Evolutionary conservation across 257 asterid species (phyloP).

Genomic region (Solanum virginianum): DNA sequence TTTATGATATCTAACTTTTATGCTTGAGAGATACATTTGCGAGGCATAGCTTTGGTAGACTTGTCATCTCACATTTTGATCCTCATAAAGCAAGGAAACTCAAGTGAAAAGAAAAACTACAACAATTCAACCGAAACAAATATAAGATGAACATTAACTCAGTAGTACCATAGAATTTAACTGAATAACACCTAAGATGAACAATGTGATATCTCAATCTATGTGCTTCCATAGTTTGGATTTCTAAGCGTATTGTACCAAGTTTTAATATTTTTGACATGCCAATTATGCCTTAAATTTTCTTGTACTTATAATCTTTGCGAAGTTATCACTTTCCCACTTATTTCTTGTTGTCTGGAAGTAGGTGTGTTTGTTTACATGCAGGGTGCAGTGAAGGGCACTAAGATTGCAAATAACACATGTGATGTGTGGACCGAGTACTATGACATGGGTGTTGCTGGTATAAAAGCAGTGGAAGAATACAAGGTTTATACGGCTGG

Average conservation of each 20-base stretch:
- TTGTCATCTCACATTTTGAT: background rate
- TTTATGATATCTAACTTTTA: background rate
- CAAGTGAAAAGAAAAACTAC: background rate
- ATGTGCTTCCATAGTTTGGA: background rate
- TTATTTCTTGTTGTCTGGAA: background rate
- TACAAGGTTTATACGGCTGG: slow-evolving; percentile 74
- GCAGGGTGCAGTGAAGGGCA: slow-evolving; percentile 83
- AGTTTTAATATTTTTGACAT: background rate
- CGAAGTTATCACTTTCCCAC: background rate
- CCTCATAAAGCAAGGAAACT: background rate
- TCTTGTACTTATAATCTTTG: background rate
- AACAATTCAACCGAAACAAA: background rate
- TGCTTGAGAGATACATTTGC: background rate
- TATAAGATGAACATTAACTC: background rate
- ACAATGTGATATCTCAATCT: background rate
- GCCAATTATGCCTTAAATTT: background rate
- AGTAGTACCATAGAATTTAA: background rate
- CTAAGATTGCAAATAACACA: slow-evolving; percentile 39
- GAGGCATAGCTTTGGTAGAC: background rate
- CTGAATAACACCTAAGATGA: background rate
- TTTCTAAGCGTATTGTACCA: background rate
- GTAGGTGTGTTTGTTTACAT: background rate
- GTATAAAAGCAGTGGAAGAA: slow-evolving; percentile 58
- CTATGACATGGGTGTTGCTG: slow-evolving; percentile 72
- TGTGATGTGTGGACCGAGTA: slow-evolving; percentile 95